Evolutionary conservation across 192 early-diverging fungal species (phyloP).

Genomic region (Funneliformis geosporum): DNA sequence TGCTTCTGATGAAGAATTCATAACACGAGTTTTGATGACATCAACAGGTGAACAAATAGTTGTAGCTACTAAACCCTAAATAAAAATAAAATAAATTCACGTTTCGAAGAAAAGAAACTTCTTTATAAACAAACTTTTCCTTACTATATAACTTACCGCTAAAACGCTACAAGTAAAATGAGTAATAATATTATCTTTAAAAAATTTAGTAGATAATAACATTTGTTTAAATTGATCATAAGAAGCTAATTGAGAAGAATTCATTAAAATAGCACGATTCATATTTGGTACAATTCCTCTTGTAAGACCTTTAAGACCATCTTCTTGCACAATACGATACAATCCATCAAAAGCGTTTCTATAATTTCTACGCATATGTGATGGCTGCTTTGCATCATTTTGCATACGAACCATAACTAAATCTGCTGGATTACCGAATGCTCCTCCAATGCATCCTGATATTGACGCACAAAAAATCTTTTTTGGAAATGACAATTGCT

Average conservation of each 20-base stretch:
- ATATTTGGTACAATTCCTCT: conserved; percentile 90
- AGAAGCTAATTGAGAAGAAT: conserved; percentile 65
- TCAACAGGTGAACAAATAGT: conserved; percentile 77
- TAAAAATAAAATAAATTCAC: background rate
- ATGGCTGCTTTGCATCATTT: conserved; percentile 72
- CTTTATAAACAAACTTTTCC: background rate
- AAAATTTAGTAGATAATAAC: conserved; percentile 58
- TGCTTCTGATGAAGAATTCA: conserved; percentile 64
- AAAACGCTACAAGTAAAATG: conserved; percentile 74
- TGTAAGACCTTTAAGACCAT: conserved; percentile 77
- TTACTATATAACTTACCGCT: conserved; percentile 54
- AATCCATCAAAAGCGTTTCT: conserved; percentile 73
- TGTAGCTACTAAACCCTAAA: conserved; percentile 70
- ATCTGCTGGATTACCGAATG: conserved; percentile 78
- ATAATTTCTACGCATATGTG: conserved; percentile 68
- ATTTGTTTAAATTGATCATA: conserved; percentile 80
- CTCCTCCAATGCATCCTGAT: conserved; percentile 60
- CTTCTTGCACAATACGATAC: conserved; percentile 74
- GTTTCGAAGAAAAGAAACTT: conserved; percentile 1
- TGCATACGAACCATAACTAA: conserved; percentile 82
- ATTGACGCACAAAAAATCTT: conserved; percentile 49
- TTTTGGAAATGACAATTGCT: conserved; percentile 43
- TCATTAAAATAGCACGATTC: conserved; percentile 88
- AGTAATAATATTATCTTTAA: conserved; percentile 62
- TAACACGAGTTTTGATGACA: conserved; percentile 85